Percentiles rank a stretch among this genome's conserved stretches.
phyloP scores from a whole-genome alignment of 2,329 filamentous ascomycete species.

The Fusarium burgessii region DNA sequence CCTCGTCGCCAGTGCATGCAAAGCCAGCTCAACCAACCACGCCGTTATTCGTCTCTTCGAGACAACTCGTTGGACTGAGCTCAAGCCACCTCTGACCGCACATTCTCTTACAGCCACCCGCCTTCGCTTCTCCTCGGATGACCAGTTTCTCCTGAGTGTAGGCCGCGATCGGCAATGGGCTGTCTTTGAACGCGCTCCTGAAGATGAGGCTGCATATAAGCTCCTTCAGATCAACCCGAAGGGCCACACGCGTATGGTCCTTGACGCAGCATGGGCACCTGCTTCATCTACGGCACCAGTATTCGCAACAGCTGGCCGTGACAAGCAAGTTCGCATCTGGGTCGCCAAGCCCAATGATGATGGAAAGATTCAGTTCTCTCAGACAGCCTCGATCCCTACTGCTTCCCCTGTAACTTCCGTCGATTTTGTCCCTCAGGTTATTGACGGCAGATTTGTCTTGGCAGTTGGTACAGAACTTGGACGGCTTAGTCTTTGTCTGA shows the following conservation, averaged over 20 bases:
- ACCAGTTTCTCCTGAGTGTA: conserved; percentile 83
- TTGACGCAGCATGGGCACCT: conserved; percentile 87
- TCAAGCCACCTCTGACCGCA: conserved; percentile 83
- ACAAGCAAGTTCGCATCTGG: conserved; percentile 87
- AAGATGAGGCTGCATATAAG: conserved; percentile 61
- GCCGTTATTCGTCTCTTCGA: conserved; percentile 94
- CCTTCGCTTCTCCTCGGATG: conserved; percentile 82
- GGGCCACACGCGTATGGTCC: conserved; percentile 91
- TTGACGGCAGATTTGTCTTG: conserved; percentile 55
- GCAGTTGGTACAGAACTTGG: conserved; percentile 71
- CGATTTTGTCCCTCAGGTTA: conserved; percentile 66
- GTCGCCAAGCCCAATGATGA: conserved; percentile 49
- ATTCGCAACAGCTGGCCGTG: conserved; percentile 91
- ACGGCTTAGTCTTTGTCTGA: conserved; percentile 56
- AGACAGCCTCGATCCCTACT: conserved; percentile 65
- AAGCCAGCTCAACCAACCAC: conserved; percentile 91
- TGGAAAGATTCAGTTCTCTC: conserved; percentile 59
- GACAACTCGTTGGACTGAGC: conserved; percentile 86
- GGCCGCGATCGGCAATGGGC: conserved; percentile 93
- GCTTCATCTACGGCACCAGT: conserved; percentile 54
- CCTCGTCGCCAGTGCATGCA: conserved; percentile 90
- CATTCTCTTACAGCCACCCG: conserved; percentile 89
- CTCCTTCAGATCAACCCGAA: conserved; percentile 78
- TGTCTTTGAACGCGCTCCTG: conserved; percentile 72
- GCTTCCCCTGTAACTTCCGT: conserved; percentile 76